These are phyloP conservation scores for Tetrapisispora arboricola DNA, from an alignment of 805 yeast genomes.

Conservation along the genomic window DNA sequence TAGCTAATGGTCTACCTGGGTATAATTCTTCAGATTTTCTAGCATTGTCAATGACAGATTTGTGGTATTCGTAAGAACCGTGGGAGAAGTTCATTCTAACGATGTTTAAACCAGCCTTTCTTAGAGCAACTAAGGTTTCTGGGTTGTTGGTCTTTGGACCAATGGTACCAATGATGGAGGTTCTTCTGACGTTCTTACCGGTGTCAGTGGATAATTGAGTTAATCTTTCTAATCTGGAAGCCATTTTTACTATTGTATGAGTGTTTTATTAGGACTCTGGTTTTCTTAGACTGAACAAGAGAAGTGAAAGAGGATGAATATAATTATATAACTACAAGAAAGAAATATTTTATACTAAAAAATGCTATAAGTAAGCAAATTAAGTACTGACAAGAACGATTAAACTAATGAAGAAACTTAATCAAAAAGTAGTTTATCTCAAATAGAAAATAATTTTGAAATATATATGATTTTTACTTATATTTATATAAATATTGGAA, in stretches of 20 bases:
- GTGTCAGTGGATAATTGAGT: slow-evolving; percentile 71
- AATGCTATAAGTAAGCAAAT: not conserved
- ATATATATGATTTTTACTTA: slow-evolving; percentile 1
- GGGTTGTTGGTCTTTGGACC: slow-evolving; percentile 96
- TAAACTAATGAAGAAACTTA: not conserved
- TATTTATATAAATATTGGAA: not conserved
- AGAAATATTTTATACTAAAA: no score
- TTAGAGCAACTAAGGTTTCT: slow-evolving; percentile 71
- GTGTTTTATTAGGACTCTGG: slow-evolving; percentile 3
- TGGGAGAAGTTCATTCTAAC: slow-evolving; percentile 99
- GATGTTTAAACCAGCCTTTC: slow-evolving; percentile 96
- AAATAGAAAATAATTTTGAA: not conserved
- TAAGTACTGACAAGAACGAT: not conserved
- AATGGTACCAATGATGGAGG: slow-evolving; percentile 96
- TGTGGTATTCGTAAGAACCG: slow-evolving; percentile 97
- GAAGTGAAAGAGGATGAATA: not conserved
- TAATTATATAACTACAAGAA: not conserved
- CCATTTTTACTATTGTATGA: slow-evolving; percentile 8
- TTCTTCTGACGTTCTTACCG: slow-evolving; percentile 74
- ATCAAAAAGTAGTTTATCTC: not conserved
- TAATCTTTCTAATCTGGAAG: slow-evolving; percentile 68
- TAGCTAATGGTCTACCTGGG: slow-evolving; percentile 94
- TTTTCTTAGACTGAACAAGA: not conserved
- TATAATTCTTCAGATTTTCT: slow-evolving; percentile 84
- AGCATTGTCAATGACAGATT: slow-evolving; percentile 90